These are phyloP conservation scores for Sporothrix schenckii DNA, from an alignment of 2,329 filamentous ascomycete species.

Conservation along the genomic window DNA sequence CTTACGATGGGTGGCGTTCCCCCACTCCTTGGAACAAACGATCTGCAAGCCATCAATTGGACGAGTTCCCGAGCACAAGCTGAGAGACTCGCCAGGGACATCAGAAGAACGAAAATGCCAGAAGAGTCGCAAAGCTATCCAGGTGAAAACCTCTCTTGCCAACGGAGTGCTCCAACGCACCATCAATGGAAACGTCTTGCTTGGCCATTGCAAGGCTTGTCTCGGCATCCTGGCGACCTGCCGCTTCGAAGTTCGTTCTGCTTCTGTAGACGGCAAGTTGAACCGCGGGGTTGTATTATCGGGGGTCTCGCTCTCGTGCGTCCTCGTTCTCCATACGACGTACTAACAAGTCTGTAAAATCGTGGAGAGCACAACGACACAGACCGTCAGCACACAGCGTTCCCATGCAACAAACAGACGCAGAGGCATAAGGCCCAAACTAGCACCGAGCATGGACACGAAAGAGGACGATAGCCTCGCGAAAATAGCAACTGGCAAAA, in stretches of 20 bases:
- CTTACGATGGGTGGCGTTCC: not conserved
- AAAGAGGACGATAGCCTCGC: conserved; percentile 11
- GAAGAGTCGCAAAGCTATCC: not conserved
- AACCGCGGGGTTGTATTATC: conserved; percentile 14
- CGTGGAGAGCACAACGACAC: not conserved
- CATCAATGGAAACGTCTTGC: not conserved
- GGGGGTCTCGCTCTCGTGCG: too few species aligned
- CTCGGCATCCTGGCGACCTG: not conserved
- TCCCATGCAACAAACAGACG: not conserved
- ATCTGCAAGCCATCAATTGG: conserved; percentile 2
- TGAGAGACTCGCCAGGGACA: conserved; percentile 6
- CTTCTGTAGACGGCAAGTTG: conserved; percentile 6
- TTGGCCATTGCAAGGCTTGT: not conserved
- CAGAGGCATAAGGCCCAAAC: not conserved
- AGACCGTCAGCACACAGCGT: conserved; percentile 9
- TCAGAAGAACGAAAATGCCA: not conserved
- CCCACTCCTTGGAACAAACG: not conserved
- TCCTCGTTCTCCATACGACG: too few species aligned
- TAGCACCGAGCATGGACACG: not conserved
- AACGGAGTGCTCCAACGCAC: not conserved
- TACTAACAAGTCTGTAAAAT: not conserved
- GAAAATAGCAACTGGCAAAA: conserved; percentile 13
- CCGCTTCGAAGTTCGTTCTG: not conserved
- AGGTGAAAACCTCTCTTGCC: not conserved
- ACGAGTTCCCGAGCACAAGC: conserved; percentile 5